Percentiles rank a stretch among this genome's conserved stretches.
phyloP scores from a whole-genome alignment of 2,329 filamentous ascomycete species.

The Fusarium pseudocircinatum region DNA sequence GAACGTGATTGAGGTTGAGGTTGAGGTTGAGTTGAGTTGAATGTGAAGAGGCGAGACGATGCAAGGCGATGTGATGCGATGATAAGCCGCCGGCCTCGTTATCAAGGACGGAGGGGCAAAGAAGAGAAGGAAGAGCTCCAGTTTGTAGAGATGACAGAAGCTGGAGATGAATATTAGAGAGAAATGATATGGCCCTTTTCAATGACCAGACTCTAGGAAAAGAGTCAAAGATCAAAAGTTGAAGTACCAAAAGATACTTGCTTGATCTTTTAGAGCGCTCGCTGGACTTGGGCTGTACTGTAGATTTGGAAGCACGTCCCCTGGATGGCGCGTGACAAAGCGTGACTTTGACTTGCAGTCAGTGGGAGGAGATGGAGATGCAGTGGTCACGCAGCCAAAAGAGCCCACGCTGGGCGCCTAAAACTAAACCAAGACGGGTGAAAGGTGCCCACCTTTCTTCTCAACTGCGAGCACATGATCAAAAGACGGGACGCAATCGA shows the following conservation, averaged over 20 bases:
- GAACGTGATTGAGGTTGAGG: slow-evolving; percentile 17
- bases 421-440: slow-evolving; percentile 8
- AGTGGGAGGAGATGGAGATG: slow-evolving; percentile 16
- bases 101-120: slow-evolving; percentile 37
- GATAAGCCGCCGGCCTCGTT: slow-evolving; percentile 42
- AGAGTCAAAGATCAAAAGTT: not conserved
- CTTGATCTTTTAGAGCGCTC: not conserved
- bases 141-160: slow-evolving; percentile 9
- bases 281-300: not conserved
- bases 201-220: not conserved
- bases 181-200: not conserved
- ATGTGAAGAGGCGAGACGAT: slow-evolving; percentile 27
- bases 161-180: not conserved
- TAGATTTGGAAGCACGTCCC: slow-evolving; percentile 36
- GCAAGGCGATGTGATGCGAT: slow-evolving; percentile 25
- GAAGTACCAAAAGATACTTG: not conserved
- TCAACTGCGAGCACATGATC: slow-evolving; percentile 37
- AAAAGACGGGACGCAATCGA: slow-evolving; percentile 30
- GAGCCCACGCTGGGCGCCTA: slow-evolving; percentile 13
- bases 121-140: slow-evolving; percentile 11
- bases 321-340: slow-evolving; percentile 35
- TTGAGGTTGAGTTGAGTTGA: slow-evolving; percentile 7
- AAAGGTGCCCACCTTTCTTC: slow-evolving; percentile 28
- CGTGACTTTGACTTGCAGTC: slow-evolving; percentile 35
- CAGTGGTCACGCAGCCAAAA: slow-evolving; percentile 32